These are phyloP conservation scores for Scheffersomyces insectosa DNA, from an alignment of 1,139 yeast genomes.

Conservation along the genomic window DNA sequence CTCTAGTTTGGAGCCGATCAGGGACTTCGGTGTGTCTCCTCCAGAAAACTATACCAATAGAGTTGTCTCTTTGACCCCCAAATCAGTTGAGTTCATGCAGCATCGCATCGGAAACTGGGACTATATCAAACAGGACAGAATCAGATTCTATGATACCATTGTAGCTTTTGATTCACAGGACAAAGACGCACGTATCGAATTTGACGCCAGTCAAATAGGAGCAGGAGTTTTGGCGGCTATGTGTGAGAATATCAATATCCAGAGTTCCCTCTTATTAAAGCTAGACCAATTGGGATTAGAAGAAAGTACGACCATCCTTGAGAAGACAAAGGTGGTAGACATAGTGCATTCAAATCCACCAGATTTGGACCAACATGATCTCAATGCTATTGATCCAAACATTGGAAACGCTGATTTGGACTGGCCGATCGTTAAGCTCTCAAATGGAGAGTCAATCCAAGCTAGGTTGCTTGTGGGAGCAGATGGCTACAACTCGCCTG, in stretches of 20 bases:
- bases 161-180: constrained; percentile 83
- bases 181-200: constrained; percentile 65
- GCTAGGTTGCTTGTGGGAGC: constrained; percentile 88
- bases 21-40: constrained; percentile 52
- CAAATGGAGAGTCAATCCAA: constrained; percentile 62
- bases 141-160: constrained; percentile 78
- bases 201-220: constrained; percentile 58
- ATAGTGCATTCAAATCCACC: constrained; percentile 32
- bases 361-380: constrained; percentile 13
- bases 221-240: constrained; percentile 62
- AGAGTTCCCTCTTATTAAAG: constrained; percentile 61
- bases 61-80: constrained; percentile 84
- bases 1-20: constrained; percentile 54
- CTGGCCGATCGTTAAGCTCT: constrained; percentile 79
- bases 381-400: constrained; percentile 12
- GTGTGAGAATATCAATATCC: constrained; percentile 87
- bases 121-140: constrained; percentile 63
- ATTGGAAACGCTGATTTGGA: constrained; percentile 36
- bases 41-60: constrained; percentile 72
- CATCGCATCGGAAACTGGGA: constrained; percentile 74
- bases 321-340: constrained; percentile 64
- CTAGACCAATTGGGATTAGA: constrained; percentile 51
- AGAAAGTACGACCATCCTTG: constrained; percentile 50
- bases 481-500: constrained; percentile 96
- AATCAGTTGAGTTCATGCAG: constrained; percentile 65